Evolutionary conservation across 2,329 filamentous ascomycete species (phyloP).

Genomic region (Fusarium foetens): DNA sequence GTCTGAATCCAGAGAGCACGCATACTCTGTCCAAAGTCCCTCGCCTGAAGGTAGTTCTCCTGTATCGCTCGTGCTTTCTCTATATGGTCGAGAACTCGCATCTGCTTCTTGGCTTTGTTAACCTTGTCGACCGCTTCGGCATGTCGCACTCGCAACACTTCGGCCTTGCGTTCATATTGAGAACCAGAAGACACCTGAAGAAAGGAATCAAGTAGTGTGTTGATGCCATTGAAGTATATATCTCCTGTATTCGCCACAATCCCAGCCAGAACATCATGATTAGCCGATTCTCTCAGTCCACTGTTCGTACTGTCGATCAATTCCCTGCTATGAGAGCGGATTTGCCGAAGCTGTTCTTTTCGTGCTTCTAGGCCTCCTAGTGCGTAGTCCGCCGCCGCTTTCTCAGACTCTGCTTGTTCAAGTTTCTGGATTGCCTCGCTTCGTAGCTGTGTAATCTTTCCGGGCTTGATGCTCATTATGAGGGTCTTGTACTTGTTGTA

Average conservation of each 20-base stretch:
- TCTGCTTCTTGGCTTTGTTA: background rate
- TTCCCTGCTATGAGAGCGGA: background rate
- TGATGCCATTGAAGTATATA: background rate
- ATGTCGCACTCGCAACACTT: background rate
- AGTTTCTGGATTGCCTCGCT: background rate
- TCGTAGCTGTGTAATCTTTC: background rate
- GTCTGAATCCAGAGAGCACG: background rate
- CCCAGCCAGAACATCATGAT: background rate
- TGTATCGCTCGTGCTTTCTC: background rate
- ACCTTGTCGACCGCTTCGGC: background rate
- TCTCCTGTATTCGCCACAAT: background rate
- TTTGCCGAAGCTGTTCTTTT: background rate
- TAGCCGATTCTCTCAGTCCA: background rate
- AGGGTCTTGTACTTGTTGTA: background rate
- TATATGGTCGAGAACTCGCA: background rate
- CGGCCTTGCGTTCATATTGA: rapidly evolving
- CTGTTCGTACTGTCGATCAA: background rate
- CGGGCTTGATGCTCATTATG: rapidly evolving
- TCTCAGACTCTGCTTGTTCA: background rate
- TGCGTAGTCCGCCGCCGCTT: background rate
- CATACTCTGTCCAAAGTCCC: background rate
- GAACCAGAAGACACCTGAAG: background rate
- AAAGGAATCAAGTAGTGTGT: background rate
- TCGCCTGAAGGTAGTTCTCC: background rate
- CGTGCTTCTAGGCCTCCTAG: background rate